Evolutionary conservation across 257 asterid species (phyloP), one percentile per base, ranked within the genome.

Genomic region (Lavandula angustifolia): DNA sequence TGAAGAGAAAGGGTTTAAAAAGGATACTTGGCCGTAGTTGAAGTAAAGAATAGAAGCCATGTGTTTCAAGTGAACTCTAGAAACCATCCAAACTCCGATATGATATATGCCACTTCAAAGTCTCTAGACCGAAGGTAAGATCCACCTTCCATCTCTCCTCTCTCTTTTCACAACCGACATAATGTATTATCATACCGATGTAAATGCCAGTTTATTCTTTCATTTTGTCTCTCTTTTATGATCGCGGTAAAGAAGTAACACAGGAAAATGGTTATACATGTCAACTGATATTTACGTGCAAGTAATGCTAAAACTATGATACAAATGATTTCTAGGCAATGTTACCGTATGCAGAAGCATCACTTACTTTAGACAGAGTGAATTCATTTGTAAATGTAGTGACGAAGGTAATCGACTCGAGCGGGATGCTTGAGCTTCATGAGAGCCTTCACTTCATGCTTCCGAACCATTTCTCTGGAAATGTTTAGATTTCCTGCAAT

Each of bases 361-460:
- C 14, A 44, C 52, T 46, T 42, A 18, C 38, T 9, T 44, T 6
- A 42, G 60, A 29, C 35, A 35, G 35, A 29, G 49, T 34, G 10
- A 54, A 14, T 64, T 78, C 73, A 83, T 71, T 77, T 85, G 81
- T 64, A 76, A 48, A 87, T 64, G 72, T 85, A 82, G 35, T 55
- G 88, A 31, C 96, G 95, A 71, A 89, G 88, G 77, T 92, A 90
- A 64, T 89, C 96, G 5, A 84, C 86, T 18, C 97, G 85, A 71
- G 96, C 71, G 40, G 96, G 96, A 82, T 85, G 95, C 87, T 89
- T 92, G 82, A 92, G 97, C 80, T 92, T 92, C 99, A 92, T 89
- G 47, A 92, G 81, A 68, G 96, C 97, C 85, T 92, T 92, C 49
- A 90, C 82, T 77, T 83, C 97, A 69, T 92, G 95, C 80, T 92